Evolutionary conservation across 176 grass and related monocot genomes (phyloP).

Genomic region (Hordeum marinum): DNA sequence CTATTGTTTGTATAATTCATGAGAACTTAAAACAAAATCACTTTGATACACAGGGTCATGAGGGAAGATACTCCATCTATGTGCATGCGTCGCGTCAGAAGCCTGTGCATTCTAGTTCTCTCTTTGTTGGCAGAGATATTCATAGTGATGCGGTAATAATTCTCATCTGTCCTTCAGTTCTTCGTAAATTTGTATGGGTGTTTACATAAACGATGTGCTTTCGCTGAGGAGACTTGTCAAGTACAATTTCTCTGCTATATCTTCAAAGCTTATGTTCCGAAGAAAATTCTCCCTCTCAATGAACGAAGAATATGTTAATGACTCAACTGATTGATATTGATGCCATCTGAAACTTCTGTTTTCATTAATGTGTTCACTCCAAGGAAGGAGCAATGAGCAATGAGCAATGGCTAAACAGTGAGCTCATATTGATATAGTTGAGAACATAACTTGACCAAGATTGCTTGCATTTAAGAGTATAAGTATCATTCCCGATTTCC

Average conservation of each 20-base stretch:
- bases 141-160: conserved; percentile 69
- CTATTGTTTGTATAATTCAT: conserved; percentile 20
- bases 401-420: conserved; percentile 1
- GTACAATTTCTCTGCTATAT: conserved; percentile 6
- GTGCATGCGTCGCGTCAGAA: conserved; percentile 84
- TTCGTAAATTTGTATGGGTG: conserved; percentile 1
- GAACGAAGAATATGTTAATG: not conserved
- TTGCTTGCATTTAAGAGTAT: not conserved
- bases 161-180: not conserved
- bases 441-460: conserved; percentile 2
- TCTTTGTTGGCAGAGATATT: conserved; percentile 87
- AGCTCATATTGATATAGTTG: not conserved
- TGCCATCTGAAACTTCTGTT: not conserved
- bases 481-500: not conserved
- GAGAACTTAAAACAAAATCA: conserved; percentile 9
- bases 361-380: conserved; percentile 5
- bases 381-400: not conserved
- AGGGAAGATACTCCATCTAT: conserved; percentile 93
- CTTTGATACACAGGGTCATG: conserved; percentile 60
- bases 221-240: not conserved
- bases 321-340: not conserved
- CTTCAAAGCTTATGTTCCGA: not conserved
- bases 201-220: not conserved
- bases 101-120: conserved; percentile 74
- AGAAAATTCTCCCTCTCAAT: not conserved